Conservation (phyloP, 225 moss, liverwort and hornwort genomes). For the Antitrichia curtipendula region DNA sequence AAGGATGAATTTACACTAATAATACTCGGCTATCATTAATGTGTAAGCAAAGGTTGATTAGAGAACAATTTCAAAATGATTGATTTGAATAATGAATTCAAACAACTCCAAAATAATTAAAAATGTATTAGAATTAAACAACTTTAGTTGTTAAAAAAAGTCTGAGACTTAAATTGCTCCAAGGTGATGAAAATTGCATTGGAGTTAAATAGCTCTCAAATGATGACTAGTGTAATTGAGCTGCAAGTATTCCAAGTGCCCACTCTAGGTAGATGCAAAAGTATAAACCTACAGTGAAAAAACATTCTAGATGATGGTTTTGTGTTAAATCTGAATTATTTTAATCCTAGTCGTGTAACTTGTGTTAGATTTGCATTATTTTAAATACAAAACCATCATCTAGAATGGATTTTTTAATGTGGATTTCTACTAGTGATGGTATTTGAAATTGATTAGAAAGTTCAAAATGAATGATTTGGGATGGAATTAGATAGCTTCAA, state of each 20-base stretch:
- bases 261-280: neutral
- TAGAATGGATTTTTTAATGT: too few species aligned
- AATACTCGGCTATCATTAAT: neutral
- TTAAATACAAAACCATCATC: too few species aligned
- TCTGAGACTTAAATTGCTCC: fast-evolving
- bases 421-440: too few species aligned
- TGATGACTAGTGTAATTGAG: neutral
- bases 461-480: neutral
- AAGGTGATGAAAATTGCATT: neutral
- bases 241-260: fast-evolving
- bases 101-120: neutral
- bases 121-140: neutral
- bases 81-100: neutral
- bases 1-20: neutral
- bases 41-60: neutral
- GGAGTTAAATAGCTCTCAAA: neutral
- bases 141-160: neutral
- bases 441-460: neutral
- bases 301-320: neutral
- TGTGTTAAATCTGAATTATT: too few species aligned
- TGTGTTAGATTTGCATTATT: too few species aligned
- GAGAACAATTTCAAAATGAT: neutral
- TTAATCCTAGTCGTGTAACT: too few species aligned
- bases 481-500: neutral
- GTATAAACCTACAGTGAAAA: too few species aligned